These are phyloP conservation scores for Heliosperma pusillum DNA, from an alignment of 148 eudicot genomes.

Conservation along the genomic window DNA sequence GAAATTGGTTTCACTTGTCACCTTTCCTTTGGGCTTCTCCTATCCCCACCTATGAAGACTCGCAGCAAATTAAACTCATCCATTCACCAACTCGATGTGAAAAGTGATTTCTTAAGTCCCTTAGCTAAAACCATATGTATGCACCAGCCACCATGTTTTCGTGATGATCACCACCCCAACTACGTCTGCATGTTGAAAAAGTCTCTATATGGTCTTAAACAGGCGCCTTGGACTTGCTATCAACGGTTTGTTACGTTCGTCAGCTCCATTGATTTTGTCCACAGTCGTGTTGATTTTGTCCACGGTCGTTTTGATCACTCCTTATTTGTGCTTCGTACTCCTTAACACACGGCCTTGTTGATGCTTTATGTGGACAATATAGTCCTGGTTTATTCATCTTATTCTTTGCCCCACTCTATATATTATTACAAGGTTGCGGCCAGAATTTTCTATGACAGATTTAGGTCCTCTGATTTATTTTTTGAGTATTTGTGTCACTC, in stretches of 20 bases:
- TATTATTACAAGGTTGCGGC: too few relatives aligned
- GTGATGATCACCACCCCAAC: neutral
- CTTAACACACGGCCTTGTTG: neutral
- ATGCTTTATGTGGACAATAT: slow-evolving; percentile 11
- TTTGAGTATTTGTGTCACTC: neutral
- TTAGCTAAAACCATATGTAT: neutral
- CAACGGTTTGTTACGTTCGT: neutral
- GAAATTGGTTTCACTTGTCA: too few relatives aligned
- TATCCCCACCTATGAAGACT: neutral
- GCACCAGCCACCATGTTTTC: neutral
- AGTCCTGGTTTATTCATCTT: neutral
- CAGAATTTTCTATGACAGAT: too few relatives aligned
- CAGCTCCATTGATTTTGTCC: neutral
- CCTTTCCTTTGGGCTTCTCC: too few relatives aligned
- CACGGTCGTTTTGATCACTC: too few relatives aligned
- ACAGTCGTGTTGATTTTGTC: neutral
- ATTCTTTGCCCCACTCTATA: too few relatives aligned
- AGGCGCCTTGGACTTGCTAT: slow-evolving; percentile 9
- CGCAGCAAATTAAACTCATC: neutral
- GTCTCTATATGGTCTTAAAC: slow-evolving; percentile 11
- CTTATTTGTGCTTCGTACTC: neutral
- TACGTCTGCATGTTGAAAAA: neutral
- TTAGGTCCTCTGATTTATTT: too few relatives aligned
- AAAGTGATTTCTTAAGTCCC: neutral
- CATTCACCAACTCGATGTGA: neutral